Conservation (phyloP, 1,139 yeast genomes). For the Yamadazyma sp. region DNA sequence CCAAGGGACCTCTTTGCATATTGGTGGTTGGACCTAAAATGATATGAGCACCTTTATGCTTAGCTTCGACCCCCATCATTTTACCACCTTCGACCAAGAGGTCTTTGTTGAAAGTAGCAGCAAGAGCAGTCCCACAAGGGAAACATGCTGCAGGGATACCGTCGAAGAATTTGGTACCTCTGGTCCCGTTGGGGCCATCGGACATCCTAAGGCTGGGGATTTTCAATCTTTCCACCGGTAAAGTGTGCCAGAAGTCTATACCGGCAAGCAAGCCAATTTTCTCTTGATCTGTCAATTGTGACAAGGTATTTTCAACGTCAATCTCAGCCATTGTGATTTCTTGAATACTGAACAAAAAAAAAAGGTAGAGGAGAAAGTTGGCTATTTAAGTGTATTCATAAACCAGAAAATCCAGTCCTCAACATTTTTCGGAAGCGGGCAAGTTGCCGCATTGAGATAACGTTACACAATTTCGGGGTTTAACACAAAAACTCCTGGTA, state of each 20-base stretch:
- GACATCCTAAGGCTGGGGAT: constrained; percentile 31
- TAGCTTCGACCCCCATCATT: constrained; percentile 34
- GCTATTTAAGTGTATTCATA: no score
- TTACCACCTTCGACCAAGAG: constrained; percentile 29
- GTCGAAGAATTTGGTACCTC: constrained; percentile 34
- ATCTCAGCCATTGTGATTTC: constrained; percentile 4
- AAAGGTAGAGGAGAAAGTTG: no score
- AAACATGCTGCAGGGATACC: constrained; percentile 34
- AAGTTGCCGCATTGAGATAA: no score
- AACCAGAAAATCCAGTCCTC: no score
- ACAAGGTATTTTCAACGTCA: constrained; percentile 45
- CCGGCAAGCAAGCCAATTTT: constrained; percentile 50
- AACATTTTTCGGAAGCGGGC: neutral
- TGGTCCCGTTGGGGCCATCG: constrained; percentile 38
- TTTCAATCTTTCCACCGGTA: constrained; percentile 41
- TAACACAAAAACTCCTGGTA: no score
- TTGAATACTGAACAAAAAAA: neutral
- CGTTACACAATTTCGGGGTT: no score
- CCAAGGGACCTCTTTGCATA: constrained; percentile 34
- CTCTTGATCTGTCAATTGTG: constrained; percentile 45
- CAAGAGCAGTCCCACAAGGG: constrained; percentile 40
- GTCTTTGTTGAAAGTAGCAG: constrained; percentile 42
- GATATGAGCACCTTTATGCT: constrained; percentile 31
- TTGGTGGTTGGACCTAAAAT: constrained; percentile 38
- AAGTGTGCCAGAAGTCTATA: constrained; percentile 57